These are phyloP conservation scores for Exophiala sideris DNA, from an alignment of 2,329 filamentous ascomycete genomes.

Conservation along the genomic window DNA sequence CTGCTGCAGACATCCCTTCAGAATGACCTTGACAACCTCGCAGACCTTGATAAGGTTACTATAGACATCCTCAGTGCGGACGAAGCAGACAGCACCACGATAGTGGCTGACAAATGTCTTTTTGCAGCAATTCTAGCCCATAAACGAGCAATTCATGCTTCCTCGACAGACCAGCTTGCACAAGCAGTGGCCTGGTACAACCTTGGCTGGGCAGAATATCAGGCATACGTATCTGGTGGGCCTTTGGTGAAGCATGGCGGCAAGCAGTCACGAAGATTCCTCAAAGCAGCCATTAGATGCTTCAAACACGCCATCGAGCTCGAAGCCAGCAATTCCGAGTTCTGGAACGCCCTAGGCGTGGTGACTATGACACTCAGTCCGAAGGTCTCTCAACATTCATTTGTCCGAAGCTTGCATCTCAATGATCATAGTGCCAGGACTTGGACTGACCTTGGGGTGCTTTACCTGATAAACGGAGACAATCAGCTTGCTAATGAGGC, in stretches of 20 bases:
- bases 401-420: slow-evolving; percentile 86
- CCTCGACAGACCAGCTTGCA: slow-evolving; percentile 72
- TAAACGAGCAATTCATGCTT: slow-evolving; percentile 76
- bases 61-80: slow-evolving; percentile 28
- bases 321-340: slow-evolving; percentile 89
- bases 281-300: slow-evolving; percentile 78
- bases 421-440: slow-evolving; percentile 80
- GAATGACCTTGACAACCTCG: slow-evolving; percentile 60
- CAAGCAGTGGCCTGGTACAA: slow-evolving; percentile 98
- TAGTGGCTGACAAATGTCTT: slow-evolving; percentile 54
- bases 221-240: slow-evolving; percentile 59
- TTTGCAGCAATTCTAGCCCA: slow-evolving; percentile 76
- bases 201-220: slow-evolving; percentile 87
- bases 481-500: slow-evolving; percentile 80
- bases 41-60: slow-evolving; percentile 62
- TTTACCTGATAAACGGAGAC: slow-evolving; percentile 83
- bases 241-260: slow-evolving; percentile 33
- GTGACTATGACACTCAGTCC: slow-evolving; percentile 83
- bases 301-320: slow-evolving; percentile 96
- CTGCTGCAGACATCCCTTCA: slow-evolving; percentile 13
- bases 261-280: slow-evolving; percentile 62
- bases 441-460: slow-evolving; percentile 86
- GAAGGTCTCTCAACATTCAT: slow-evolving; percentile 85
- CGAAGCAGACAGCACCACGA: slow-evolving; percentile 29
- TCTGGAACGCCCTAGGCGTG: slow-evolving; percentile 95